Conservation (phyloP, 2,329 filamentous ascomycete genomes). For the Rasamsonia emersonii region DNA sequence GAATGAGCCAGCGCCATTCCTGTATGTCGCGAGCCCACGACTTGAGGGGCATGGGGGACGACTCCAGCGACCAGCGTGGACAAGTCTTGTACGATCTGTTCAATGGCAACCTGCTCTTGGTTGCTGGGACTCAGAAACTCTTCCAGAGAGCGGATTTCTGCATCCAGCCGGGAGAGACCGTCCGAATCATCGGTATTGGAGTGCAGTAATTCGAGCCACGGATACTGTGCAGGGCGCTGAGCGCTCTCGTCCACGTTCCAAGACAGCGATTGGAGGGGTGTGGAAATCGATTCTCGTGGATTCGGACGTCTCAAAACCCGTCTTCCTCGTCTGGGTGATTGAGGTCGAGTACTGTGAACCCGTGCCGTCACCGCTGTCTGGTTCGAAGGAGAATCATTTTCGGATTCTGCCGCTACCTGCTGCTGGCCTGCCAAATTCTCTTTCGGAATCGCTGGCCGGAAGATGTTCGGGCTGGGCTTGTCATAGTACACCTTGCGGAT, state of each 20-base stretch:
- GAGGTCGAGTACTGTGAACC: too few relatives aligned
- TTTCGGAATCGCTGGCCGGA: slow-evolving; percentile 11
- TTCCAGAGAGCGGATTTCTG: slow-evolving; percentile 41
- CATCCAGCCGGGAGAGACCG: slow-evolving; percentile 24
- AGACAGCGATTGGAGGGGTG: background rate
- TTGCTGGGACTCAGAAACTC: slow-evolving; percentile 35
- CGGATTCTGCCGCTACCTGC: background rate
- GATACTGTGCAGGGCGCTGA: slow-evolving; percentile 15
- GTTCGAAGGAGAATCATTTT: background rate
- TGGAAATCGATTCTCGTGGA: background rate
- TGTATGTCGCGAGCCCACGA: slow-evolving; percentile 47
- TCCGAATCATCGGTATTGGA: slow-evolving; percentile 8
- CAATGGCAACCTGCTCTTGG: slow-evolving; percentile 29
- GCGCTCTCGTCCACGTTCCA: slow-evolving; percentile 9
- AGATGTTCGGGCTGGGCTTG: slow-evolving; percentile 10
- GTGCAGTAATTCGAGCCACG: slow-evolving; percentile 26
- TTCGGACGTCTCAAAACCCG: too few relatives aligned
- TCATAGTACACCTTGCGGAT: slow-evolving; percentile 22
- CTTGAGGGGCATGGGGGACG: slow-evolving; percentile 25
- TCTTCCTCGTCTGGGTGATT: too few relatives aligned
- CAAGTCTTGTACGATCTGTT: slow-evolving; percentile 19
- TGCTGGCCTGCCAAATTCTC: slow-evolving; percentile 9
- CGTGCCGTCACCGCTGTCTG: too few relatives aligned
- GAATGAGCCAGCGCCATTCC: slow-evolving; percentile 46
- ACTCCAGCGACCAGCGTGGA: slow-evolving; percentile 18